Evolutionary conservation across 1,284 basidiomycete species (phyloP).

Genomic region (Cystobasidiaceae sp.): DNA sequence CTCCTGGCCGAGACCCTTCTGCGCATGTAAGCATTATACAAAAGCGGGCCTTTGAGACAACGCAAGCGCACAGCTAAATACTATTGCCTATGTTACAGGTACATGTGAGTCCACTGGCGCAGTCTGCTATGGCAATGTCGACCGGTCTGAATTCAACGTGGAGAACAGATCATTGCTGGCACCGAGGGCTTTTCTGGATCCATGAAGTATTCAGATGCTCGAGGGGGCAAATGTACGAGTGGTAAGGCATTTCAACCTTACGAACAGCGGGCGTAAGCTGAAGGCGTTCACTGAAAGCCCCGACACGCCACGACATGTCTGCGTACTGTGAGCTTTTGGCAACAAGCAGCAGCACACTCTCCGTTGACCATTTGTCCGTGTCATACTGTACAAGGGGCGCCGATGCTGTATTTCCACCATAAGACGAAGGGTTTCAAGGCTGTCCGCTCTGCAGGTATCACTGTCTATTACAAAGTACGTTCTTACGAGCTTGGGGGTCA

Average conservation of each 20-base stretch:
- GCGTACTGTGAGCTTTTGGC: conserved; percentile 3
- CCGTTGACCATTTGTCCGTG: background rate
- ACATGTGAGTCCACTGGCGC: background rate
- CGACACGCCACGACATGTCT: background rate
- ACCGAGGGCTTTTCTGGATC: background rate
- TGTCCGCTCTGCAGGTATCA: background rate
- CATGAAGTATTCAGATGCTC: background rate
- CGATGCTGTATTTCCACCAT: conserved; percentile 18
- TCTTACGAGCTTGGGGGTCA: background rate
- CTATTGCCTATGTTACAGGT: no score
- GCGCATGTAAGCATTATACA: background rate
- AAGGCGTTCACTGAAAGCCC: no score
- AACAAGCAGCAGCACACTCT: background rate
- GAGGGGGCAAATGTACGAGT: background rate
- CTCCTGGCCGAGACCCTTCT: background rate
- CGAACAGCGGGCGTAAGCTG: no score
- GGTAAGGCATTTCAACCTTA: background rate
- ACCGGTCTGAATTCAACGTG: no score
- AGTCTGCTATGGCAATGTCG: no score
- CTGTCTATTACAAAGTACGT: conserved; percentile 10
- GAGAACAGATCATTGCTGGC: conserved; percentile 15
- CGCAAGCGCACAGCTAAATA: no score
- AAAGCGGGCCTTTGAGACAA: no score
- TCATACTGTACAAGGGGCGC: background rate
- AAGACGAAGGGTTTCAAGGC: conserved; percentile 16